Conservation (phyloP, 2,329 filamentous ascomycete genomes). For the Eutypella sp. region DNA sequence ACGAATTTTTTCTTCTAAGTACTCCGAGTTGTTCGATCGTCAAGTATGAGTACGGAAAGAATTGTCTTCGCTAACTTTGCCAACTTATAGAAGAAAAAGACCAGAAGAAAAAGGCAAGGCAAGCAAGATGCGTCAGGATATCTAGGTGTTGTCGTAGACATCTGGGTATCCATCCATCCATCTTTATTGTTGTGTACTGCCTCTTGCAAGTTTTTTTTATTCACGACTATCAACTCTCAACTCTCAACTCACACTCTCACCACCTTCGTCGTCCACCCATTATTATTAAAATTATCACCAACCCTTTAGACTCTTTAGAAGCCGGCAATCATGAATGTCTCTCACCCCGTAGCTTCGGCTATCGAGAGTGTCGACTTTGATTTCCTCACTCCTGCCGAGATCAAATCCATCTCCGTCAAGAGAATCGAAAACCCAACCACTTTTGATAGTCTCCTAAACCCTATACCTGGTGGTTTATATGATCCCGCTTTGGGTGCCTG, state of each 20-base stretch:
- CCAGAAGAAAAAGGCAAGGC: background rate
- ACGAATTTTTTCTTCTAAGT: too few species aligned
- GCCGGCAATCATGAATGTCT: constrained; percentile 58
- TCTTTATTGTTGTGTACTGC: too few species aligned
- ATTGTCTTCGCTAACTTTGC: background rate
- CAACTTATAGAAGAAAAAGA: background rate
- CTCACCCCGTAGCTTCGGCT: constrained; percentile 76
- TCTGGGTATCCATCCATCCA: background rate
- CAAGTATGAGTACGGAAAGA: too few species aligned
- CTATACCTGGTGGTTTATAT: constrained; percentile 85
- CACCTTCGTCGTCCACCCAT: background rate
- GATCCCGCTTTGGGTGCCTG: constrained; percentile 88
- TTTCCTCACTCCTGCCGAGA: constrained; percentile 76
- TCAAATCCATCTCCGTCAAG: constrained; percentile 86
- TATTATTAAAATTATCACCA: too few species aligned
- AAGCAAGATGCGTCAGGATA: background rate
- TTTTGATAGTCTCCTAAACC: constrained; percentile 89
- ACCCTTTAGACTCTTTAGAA: too few species aligned
- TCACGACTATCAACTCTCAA: background rate
- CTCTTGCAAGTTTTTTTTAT: too few species aligned
- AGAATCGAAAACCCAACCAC: constrained; percentile 88
- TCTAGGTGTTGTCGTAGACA: background rate
- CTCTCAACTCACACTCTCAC: background rate
- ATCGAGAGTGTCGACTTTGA: constrained; percentile 87
- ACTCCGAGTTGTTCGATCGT: too few species aligned